These are phyloP conservation scores for Thalassiosira profunda DNA, from an alignment of 108 stramenopile genomes.

Conservation along the genomic window DNA sequence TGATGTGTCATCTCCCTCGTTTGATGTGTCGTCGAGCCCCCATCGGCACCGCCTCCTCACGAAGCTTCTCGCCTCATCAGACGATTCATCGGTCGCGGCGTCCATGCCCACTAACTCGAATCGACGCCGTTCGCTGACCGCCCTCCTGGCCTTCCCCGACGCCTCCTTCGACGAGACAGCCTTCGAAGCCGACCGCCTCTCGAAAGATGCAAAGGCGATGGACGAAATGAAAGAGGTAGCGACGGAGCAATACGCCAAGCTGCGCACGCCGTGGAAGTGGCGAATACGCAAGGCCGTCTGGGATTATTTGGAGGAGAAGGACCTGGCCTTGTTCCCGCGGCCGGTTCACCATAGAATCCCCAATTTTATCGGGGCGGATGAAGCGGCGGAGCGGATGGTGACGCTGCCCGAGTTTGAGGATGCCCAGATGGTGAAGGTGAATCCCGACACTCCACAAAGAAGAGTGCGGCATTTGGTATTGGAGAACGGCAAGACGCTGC, in stretches of 20 bases:
- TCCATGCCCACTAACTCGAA: too few relatives aligned
- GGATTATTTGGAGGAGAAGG: slow-evolving; percentile 69
- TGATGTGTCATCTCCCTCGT: too few relatives aligned
- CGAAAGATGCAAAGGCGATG: slow-evolving; percentile 67
- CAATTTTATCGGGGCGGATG: slow-evolving; percentile 67
- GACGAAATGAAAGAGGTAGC: slow-evolving; percentile 61
- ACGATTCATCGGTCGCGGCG: too few relatives aligned
- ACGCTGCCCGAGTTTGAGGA: slow-evolving; percentile 58
- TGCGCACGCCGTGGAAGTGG: slow-evolving; percentile 85
- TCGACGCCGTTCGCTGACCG: too few relatives aligned
- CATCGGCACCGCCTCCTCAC: too few relatives aligned
- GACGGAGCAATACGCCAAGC: slow-evolving; percentile 56
- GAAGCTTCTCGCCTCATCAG: too few relatives aligned
- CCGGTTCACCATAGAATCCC: slow-evolving; percentile 83
- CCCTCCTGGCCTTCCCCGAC: not conserved
- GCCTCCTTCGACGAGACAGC: slow-evolving; percentile 32
- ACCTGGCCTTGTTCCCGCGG: slow-evolving; percentile 65
- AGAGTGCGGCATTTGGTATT: slow-evolving; percentile 59
- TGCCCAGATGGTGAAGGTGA: slow-evolving; percentile 62
- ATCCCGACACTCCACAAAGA: slow-evolving; percentile 76
- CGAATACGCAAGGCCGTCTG: slow-evolving; percentile 69
- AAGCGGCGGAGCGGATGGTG: slow-evolving; percentile 52
- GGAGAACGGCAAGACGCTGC: slow-evolving; percentile 59
- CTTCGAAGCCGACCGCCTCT: slow-evolving; percentile 59
- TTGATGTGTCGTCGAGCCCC: too few relatives aligned